Evolutionary conservation across 2,329 filamentous ascomycete genomes (phyloP), one percentile per base, ranked within the genome.

Genomic region (Teratosphaeria viscida): DNA sequence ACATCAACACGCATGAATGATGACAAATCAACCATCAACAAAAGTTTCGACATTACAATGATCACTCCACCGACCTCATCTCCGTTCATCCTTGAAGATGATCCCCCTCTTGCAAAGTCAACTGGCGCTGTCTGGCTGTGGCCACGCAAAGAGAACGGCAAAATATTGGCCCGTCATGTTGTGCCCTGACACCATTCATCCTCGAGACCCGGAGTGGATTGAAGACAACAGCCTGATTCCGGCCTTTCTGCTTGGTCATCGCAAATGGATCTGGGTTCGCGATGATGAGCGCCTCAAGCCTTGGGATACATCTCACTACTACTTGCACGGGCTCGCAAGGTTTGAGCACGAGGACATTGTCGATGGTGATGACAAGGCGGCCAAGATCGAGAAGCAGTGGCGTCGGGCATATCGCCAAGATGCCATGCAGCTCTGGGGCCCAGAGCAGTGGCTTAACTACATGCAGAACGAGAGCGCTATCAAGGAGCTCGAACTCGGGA

Each of bases 81-180:
- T 14, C 37, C 7, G 1, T 12, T n/a, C 12, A 43, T 5, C 16
- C 2, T 2, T n/a, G 37, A 14, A 5, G 5, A 43, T 43, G 37
- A 43, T 5, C 37, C 1, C 16, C 11, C 5, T n/a, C 54, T 5
- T 8, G 35, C 49, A 27, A 59, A 54, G 27, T 57, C 53, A 4
- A 26, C 52, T 26, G 62, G 62, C 23, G 61, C 56, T 57, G 63
- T 59, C 2, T 68, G 64, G 57, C 43, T 66, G 14, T 56, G 57
- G 19, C 47, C 32, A 19, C 60, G 62, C 53, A 43, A 43, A 43
- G 37, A 43, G 11, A 55, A 62, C 0, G 59, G 57, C 1, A 55
- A 55, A 60, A 37, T 37, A 52, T 8, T 68, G 66, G 66, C 67
- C 66, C 35, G 63, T 67, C 0, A 61, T 68, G 54, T 35, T 68